phyloP scores from a whole-genome alignment of 345 rosid genomes.

The Camelina neglecta region DNA sequence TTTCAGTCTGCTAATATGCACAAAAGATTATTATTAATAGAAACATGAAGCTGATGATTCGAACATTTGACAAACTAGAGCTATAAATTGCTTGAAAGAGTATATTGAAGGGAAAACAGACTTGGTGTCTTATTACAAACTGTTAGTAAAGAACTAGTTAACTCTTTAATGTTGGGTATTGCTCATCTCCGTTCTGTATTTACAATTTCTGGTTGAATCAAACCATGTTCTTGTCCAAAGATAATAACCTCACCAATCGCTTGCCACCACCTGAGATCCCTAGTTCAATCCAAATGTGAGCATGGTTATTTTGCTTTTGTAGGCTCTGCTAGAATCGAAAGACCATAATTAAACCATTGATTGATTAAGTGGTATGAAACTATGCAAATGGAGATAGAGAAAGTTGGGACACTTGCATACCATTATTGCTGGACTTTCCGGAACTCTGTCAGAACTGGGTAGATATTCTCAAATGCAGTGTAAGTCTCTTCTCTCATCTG shows the following conservation, averaged over 20 bases:
- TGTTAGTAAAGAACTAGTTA: constrained; percentile 9
- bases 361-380: neutral
- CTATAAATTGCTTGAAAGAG: too few species aligned
- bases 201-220: constrained; percentile 38
- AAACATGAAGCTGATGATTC: neutral
- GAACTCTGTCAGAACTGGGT: constrained; percentile 84
- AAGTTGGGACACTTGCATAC: constrained; percentile 23
- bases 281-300: constrained; percentile 29
- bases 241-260: constrained; percentile 31
- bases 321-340: constrained; percentile 31
- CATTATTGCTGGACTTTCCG: constrained; percentile 42
- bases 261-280: constrained; percentile 30
- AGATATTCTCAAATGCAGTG: constrained; percentile 86
- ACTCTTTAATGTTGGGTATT: constrained; percentile 9
- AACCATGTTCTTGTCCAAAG: constrained; percentile 29
- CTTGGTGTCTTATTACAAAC: too few species aligned
- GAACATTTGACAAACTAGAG: neutral
- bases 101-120: too few species aligned
- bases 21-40: neutral
- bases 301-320: constrained; percentile 2
- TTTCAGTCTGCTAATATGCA: neutral
- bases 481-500: constrained; percentile 81
- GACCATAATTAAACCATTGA: constrained; percentile 5
- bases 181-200: constrained; percentile 36
- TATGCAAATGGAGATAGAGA: neutral